These are phyloP conservation scores for Peribolospora baueri DNA, from an alignment of 768 basidiomycete species.

Conservation along the genomic window DNA sequence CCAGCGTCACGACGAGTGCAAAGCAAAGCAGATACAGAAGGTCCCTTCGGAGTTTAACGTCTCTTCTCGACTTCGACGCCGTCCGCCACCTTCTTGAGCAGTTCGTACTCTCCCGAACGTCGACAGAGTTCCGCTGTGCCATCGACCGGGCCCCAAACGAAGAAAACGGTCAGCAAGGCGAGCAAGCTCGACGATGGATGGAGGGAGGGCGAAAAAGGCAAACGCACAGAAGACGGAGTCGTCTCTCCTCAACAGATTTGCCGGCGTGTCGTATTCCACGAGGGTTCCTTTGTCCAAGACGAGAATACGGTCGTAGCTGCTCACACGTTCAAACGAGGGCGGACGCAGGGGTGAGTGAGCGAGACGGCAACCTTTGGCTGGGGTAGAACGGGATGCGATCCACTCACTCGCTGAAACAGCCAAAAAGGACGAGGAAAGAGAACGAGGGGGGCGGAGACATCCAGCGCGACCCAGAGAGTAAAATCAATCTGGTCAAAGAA, in stretches of 20 bases:
- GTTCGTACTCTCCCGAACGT: conserved; percentile 10
- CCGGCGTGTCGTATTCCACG: conserved; percentile 50
- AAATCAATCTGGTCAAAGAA: not conserved
- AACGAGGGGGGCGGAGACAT: not conserved
- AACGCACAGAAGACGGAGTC: conserved; percentile 42
- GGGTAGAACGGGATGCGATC: not conserved
- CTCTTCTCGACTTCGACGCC: not conserved
- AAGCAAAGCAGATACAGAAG: no score
- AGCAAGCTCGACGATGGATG: no score
- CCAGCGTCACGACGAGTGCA: no score
- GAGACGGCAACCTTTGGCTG: not conserved
- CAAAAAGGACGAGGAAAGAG: not conserved
- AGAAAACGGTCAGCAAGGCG: no score
- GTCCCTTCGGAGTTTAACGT: no score
- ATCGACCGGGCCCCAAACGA: no score
- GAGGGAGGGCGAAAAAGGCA: no score
- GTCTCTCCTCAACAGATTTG: conserved; percentile 28
- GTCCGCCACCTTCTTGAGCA: conserved; percentile 8
- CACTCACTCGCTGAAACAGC: not conserved
- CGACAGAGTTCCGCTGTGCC: conserved; percentile 7
- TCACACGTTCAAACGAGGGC: conserved; percentile 9
- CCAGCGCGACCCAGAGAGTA: not conserved
- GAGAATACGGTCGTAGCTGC: conserved; percentile 23
- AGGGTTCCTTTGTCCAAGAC: conserved; percentile 39
- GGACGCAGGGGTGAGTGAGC: conserved; percentile 8